phyloP scores from a whole-genome alignment of 306 rosid species.

The Crotalaria pallida region DNA sequence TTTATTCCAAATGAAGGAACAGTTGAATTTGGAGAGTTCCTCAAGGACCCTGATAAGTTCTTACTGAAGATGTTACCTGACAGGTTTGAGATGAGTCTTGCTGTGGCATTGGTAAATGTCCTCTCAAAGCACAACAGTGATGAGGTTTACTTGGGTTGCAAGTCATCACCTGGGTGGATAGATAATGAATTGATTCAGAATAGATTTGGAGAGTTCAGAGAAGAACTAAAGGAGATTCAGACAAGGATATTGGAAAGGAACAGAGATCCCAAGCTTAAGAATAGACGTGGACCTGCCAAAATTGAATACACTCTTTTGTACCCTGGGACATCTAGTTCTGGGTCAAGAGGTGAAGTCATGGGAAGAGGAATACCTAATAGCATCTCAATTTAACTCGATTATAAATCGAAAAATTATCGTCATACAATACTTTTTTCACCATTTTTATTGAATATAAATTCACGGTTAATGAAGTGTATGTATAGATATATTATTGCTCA shows the following conservation, averaged over 20 bases:
- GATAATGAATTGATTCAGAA: slow-evolving; percentile 37
- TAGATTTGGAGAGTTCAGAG: slow-evolving; percentile 43
- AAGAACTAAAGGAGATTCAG: slow-evolving; percentile 44
- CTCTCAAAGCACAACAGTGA: slow-evolving; percentile 45
- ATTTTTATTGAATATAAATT: too few species aligned
- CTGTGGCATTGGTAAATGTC: slow-evolving; percentile 39
- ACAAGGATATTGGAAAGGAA: slow-evolving; percentile 46
- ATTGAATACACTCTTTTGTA: slow-evolving; percentile 41
- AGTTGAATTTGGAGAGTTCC: slow-evolving; percentile 48
- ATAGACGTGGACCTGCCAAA: slow-evolving; percentile 47
- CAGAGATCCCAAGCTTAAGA: slow-evolving; percentile 49
- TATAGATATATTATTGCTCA: too few species aligned
- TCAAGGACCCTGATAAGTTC: slow-evolving; percentile 59
- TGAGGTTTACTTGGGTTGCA: slow-evolving; percentile 50
- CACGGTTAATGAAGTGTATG: too few species aligned
- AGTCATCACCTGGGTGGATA: slow-evolving; percentile 45
- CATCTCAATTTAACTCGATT: slow-evolving; percentile 40
- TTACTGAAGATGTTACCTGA: slow-evolving; percentile 52
- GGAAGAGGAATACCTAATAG: slow-evolving; percentile 55
- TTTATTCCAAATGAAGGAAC: slow-evolving; percentile 69
- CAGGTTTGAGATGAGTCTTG: slow-evolving; percentile 48
- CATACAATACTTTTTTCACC: too few species aligned
- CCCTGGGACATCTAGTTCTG: slow-evolving; percentile 40
- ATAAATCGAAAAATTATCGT: neutral
- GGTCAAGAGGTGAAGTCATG: slow-evolving; percentile 32